Evolutionary conservation across 306 rosid species (phyloP), one percentile per base, ranked within the genome.

Genomic region (Ziziphus jujuba): DNA sequence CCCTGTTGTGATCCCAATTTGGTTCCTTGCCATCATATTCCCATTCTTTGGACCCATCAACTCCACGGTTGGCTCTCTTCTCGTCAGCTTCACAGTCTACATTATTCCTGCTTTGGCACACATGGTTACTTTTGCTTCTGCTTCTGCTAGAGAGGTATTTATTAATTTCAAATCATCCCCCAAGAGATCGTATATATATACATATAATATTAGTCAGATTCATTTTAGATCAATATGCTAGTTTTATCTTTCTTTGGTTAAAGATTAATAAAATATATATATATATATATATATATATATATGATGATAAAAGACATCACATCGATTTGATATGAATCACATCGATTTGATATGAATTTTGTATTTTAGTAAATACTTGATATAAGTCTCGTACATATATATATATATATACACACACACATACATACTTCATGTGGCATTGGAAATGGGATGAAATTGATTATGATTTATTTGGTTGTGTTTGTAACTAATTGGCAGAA

Each of bases 1-100:
- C 28, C 97, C 97, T 6, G 99, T 93, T 19, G 99, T 93, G 75
- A 73, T 93, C 63, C 99, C 99, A 69, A 93, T 93, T 66, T 93
- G 99, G 99, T 93, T 93, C 70, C 65, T 93, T 36, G 99, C 99
- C 35, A 88, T 93, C 72, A 73, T 93, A 64, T 93, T 93, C 72
- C 99, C 99, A 15, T 93, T 93, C 89, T 93, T 93, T 74, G 99
- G 99, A 14, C 99, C 99, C 33, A 93, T 93, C 57, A 93, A 93
- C 75, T 93, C 99, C 53, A 70, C 96, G 11, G 99, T 93, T 69
- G 99, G 99, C 80, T 90, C 99, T 35, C 96, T 93, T 66, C 82
- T 93, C 2, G 99, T 93, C 78, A 93, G 99, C 85, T 93, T 93
- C 87, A 93, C 99, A 2, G 97, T 93, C 70, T 93, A 93, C 87